phyloP scores from a whole-genome alignment of 208 protist genomes.

The Eutreptiella sp. region DNA sequence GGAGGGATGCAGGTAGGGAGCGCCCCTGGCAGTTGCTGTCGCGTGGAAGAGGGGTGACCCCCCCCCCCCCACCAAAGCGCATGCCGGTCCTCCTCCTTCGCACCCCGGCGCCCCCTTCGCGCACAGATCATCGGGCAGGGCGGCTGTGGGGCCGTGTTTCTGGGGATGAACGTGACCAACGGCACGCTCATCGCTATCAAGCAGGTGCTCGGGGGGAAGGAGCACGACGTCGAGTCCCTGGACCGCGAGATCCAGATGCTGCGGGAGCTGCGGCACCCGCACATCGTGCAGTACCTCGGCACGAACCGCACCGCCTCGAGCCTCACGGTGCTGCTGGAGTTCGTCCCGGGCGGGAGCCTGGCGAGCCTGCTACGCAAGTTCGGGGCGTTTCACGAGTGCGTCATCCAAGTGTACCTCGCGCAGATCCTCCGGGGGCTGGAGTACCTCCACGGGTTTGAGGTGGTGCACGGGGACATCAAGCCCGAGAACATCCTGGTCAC shows the following conservation, averaged over 20 bases:
- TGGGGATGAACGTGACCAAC: constrained; percentile 79
- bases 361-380: background rate
- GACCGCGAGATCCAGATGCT: constrained; percentile 26
- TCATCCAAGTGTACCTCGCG: background rate
- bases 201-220: constrained; percentile 51
- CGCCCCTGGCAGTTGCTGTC: too few relatives aligned
- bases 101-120: too few relatives aligned
- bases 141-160: constrained; percentile 73
- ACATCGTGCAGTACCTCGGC: background rate
- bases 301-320: background rate
- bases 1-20: too few relatives aligned
- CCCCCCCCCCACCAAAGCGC: too few relatives aligned
- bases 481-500: too few relatives aligned
- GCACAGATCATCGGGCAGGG: constrained; percentile 78
- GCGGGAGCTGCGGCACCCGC: background rate
- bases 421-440: too few relatives aligned
- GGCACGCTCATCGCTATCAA: constrained; percentile 80
- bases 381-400: background rate
- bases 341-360: background rate
- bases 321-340: background rate
- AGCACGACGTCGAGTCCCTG: constrained; percentile 29
- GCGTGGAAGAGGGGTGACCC: too few relatives aligned
- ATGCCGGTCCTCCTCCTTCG: too few relatives aligned
- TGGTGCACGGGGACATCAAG: too few relatives aligned
- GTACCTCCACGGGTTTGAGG: too few relatives aligned